Base-by-base conservation (phyloP, 305 asterid genomes). In the Nicotiana rustica region DNA sequence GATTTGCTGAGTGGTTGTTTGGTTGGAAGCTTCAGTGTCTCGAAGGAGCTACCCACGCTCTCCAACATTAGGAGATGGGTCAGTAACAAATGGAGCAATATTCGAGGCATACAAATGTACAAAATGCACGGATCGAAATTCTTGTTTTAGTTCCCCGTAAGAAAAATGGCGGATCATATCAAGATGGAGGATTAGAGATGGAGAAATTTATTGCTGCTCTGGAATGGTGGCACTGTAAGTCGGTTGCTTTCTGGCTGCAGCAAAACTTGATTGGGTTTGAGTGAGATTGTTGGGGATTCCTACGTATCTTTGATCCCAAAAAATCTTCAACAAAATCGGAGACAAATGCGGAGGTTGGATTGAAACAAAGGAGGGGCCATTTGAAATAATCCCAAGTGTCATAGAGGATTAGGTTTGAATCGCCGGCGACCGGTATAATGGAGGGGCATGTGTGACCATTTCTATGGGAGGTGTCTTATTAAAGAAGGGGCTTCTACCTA, bases 261-360 rank as follows among this genome's bases (percentile, higher is more conserved):
- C 33, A 44, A 67, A 66, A 67, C 73, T 67, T 10, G 73, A 38
- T 14, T 17, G 47, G n/a, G 44, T 66, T 66, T 66, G 71, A n/a
- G 71, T 31, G 15, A 31, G 71, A 66, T 29, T 66, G 33, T 25
- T 67, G 73, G 73, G 44, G 33, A 67, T 67, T 29, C 13, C 73
- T 33, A 3, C 12, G 33, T 19, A 13, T 67, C 33, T 67, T 6
- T 67, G 19, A 13, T 33, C 73, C 33, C 73, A 67, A 33, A 66
- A 31, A 33, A 33, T 33, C 36, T 33, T 33, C 36, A 33, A 33
- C 4, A 4, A 33, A 33, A 33, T 33, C 36, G 0, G 36, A 33
- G 13, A 33, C 33, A 67, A 5, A 31, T 31, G 47, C 3, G 73
- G 73, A 13, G 47, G 21, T 21, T 67, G 47, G 73, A 31, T 67